A percentile compares a stretch with the other conserved stretches of the same genome.
phyloP scores from a whole-genome alignment of 1,284 basidiomycete genomes.

The Rhizopogon parksii region DNA sequence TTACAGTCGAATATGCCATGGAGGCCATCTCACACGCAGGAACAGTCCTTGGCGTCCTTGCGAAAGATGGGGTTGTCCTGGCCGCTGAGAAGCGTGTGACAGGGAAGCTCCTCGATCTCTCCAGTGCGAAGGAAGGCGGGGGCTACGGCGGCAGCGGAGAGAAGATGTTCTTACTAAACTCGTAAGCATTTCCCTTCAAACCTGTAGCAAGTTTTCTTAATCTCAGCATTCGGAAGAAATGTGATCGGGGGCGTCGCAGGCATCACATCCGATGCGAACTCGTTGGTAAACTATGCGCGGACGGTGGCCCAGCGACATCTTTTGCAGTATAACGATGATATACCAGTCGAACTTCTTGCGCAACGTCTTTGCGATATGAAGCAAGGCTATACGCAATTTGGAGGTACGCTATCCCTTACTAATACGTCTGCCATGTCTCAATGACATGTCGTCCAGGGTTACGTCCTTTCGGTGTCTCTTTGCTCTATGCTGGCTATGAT shows the following conservation, averaged over 20 bases:
- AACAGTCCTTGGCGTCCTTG: constrained; percentile 91
- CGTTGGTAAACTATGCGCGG: constrained; percentile 92
- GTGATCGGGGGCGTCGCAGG: constrained; percentile 94
- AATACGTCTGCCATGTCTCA: background rate
- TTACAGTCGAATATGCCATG: constrained; percentile 95
- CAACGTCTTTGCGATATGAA: constrained; percentile 96
- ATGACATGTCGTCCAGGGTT: constrained; percentile 51
- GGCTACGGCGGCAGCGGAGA: constrained; percentile 93
- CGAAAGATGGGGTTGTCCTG: constrained; percentile 93
- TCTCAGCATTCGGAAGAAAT: constrained; percentile 52
- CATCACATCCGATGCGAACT: constrained; percentile 96
- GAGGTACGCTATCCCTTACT: constrained; percentile 50
- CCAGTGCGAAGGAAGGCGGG: constrained; percentile 69
- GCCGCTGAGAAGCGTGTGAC: constrained; percentile 99
- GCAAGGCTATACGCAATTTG: constrained; percentile 97
- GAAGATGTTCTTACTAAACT: constrained; percentile 94
- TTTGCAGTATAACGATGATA: constrained; percentile 91
- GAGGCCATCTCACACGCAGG: constrained; percentile 97
- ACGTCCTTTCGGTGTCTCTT: constrained; percentile 94
- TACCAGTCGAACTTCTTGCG: constrained; percentile 93
- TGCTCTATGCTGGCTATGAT: constrained; percentile 96
- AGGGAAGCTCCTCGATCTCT: constrained; percentile 91
- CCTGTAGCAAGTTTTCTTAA: background rate
- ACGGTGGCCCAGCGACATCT: constrained; percentile 88
- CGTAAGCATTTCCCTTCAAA: constrained; percentile 38